Evolutionary conservation across 805 yeast species (phyloP), one percentile per base, ranked within the genome.

Genomic region (Candida namnaoensis): DNA sequence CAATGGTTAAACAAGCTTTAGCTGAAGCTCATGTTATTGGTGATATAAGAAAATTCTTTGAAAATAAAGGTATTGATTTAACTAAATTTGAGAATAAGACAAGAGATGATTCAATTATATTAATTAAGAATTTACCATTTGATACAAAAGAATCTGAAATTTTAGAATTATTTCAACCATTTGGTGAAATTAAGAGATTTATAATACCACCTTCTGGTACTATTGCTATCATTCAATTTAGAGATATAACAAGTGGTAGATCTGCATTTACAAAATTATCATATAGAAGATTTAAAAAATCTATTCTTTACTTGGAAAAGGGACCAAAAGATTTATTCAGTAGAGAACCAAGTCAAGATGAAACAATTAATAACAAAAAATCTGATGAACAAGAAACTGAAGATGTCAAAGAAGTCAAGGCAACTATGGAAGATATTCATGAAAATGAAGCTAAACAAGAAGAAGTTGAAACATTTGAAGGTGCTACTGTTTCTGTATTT

Each of bases 151-250:
- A 71, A 14, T 84, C 78, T 44, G 98, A 93, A 51, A 60, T 93
- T 28, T 80, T 88, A 23, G 96, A 87, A 46, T 57, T 91, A 53
- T 93, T 93, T 54, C 62, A 82, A 3, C 81, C 80, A 34, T 79
- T 76, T 61, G 99, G 99, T 41, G 82, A 82, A 47, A 54, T 93
- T 26, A 79, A 78, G 47, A 73, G 96, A 51, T 69, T 88, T 14
- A 64, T 93, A 47, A 85, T 93, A 88, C 99, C 99, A 13, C 96
- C 96, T 6, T 84, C 95, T 6, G 98, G 97, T 9, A 88, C 96
- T 0, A 88, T 93, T 52, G 97, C 98, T 11, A 84, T 93, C 56
- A 80, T 93, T 9, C 96, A 91, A 62, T 90, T 80, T 62, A 71
- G 88, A 53, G 91, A 85, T 58, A 65, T 80, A 3, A 82, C 95